phyloP scores from a whole-genome alignment of 768 basidiomycete genomes.

The Mycena latifolia region DNA sequence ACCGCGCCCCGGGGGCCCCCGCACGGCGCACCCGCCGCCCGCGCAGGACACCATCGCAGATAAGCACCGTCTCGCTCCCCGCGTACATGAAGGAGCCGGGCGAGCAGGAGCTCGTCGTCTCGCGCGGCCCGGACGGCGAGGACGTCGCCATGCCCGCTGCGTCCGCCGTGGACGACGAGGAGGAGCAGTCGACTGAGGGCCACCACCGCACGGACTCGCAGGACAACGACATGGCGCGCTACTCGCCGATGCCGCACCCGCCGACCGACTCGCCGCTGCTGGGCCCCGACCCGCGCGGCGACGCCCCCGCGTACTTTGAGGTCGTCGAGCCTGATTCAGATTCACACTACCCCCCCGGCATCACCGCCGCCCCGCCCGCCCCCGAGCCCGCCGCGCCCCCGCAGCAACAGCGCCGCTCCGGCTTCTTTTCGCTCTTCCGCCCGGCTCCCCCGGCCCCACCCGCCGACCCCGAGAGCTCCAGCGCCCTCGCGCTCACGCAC shows the following conservation, averaged over 20 bases:
- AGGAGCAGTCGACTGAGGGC: slow-evolving; percentile 28
- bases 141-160: slow-evolving; percentile 62
- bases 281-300: slow-evolving; percentile 62
- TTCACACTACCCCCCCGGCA: slow-evolving; percentile 23
- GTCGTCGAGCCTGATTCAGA: slow-evolving; percentile 50
- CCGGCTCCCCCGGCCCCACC: slow-evolving; percentile 40
- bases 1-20: slow-evolving; percentile 40
- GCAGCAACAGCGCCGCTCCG: slow-evolving; percentile 57
- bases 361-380: slow-evolving; percentile 39
- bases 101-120: slow-evolving; percentile 83
- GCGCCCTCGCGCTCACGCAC: slow-evolving; percentile 25
- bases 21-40: slow-evolving; percentile 51
- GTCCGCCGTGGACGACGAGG: slow-evolving; percentile 44
- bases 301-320: slow-evolving; percentile 79
- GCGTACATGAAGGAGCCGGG: slow-evolving; percentile 89
- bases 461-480: slow-evolving; percentile 9
- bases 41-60: slow-evolving; percentile 80
- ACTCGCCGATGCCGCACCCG: slow-evolving; percentile 54
- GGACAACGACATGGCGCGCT: slow-evolving; percentile 49
- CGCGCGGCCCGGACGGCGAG: slow-evolving; percentile 65
- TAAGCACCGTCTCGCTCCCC: slow-evolving; percentile 82
- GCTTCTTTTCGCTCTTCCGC: slow-evolving; percentile 57
- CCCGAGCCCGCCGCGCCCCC: slow-evolving; percentile 21
- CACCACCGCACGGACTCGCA: slow-evolving; percentile 1
- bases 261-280: slow-evolving; percentile 59